Evolutionary conservation across 805 yeast genomes (phyloP), one percentile per base, ranked within the genome.

Genomic region (Saturnispora quitensis): DNA sequence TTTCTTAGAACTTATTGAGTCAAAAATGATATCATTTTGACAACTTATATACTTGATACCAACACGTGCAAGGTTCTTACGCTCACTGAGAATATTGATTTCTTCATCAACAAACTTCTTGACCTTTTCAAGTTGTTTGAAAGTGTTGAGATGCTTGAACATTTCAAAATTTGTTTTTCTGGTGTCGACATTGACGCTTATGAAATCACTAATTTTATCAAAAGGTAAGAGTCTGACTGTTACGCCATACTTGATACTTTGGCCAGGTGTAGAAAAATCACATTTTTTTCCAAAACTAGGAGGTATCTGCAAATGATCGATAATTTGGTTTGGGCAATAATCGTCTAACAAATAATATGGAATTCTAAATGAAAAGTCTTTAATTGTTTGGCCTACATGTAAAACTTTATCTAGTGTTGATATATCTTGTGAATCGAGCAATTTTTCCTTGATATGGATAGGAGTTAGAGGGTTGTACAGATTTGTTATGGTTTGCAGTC

Each of bases 261-360:
- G 50, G 5, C 50, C 50, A 8, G 44, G 44, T 4, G 28, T 27
- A 9, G 38, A 13, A 34, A 20, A 45, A 15, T 45, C 40, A 15
- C 47, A 40, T 9, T 31, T n/a, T 31, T 45, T 24, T 12, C 77
- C 77, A 53, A 68, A 63, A 22, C 73, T 60, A n/a, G 77, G 76
- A 0, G 76, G 76, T 33, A 69, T 52, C 38, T 57, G 56, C 64
- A 53, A 59, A 55, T 72, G 76, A 6, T 65, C 56, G 15, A 58
- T 57, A 22, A 61, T 56, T 49, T 66, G 68, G 51, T 77, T 74
- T 2, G 72, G 67, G 58, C 86, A 81, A 2, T 73, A 62, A 18
- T 70, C 72, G 56, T 81, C 86, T 10, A 81, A 62, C 38, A 80
- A 64, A 50, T 68, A 68, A 15, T 66, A 59, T 0, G 87, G 87